A percentile compares a stretch with the other conserved stretches of the same genome.
These are phyloP conservation scores for Candida morakotiae DNA, from an alignment of 805 yeast genomes.

Conservation along the genomic window DNA sequence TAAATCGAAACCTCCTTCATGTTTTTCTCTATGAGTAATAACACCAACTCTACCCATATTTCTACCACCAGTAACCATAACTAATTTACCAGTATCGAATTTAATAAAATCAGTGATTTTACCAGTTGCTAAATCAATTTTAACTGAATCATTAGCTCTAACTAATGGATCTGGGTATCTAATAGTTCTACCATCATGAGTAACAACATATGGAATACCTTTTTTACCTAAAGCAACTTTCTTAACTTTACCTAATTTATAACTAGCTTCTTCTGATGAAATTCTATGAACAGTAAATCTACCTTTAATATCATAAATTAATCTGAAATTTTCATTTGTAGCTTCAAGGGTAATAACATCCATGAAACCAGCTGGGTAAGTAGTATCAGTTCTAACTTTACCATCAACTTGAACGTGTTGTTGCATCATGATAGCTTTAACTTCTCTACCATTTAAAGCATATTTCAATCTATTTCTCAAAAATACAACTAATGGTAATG, in stretches of 20 bases:
- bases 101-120: constrained; percentile 60
- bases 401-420: constrained; percentile 98
- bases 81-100: constrained; percentile 39
- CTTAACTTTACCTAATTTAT: constrained; percentile 98
- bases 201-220: constrained; percentile 97
- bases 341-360: constrained; percentile 96
- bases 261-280: constrained; percentile 96
- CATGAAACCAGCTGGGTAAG: constrained; percentile 99
- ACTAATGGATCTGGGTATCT: constrained; percentile 98
- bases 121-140: constrained; percentile 94
- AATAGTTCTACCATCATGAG: constrained; percentile 99
- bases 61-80: constrained; percentile 40
- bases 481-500: constrained; percentile 94
- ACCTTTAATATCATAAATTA: constrained; percentile 97
- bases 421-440: constrained; percentile 96
- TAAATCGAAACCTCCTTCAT: constrained; percentile 42
- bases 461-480: constrained; percentile 98
- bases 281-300: constrained; percentile 99
- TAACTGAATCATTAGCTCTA: constrained; percentile 97
- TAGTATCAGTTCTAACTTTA: constrained; percentile 98
- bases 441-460: constrained; percentile 98
- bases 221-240: constrained; percentile 97
- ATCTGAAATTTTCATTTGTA: constrained; percentile 99
- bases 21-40: constrained; percentile 39
- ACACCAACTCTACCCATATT: constrained; percentile 41